phyloP scores from a whole-genome alignment of 257 asterid species.

The Scutellaria minor region DNA sequence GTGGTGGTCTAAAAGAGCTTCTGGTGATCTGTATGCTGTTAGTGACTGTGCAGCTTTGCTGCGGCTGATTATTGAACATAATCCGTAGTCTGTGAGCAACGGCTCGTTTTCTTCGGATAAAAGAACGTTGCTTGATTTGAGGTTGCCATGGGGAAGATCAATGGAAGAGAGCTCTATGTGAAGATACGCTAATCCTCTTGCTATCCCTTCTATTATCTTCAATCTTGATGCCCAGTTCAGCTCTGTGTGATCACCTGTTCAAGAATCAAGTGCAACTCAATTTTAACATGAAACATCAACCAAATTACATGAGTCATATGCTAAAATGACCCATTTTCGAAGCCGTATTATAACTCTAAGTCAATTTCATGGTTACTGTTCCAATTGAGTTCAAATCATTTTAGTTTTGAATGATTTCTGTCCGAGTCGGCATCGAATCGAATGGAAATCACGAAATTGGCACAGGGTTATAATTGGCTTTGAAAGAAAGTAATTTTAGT shows the following conservation, averaged over 20 bases:
- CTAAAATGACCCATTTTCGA: too few relatives aligned
- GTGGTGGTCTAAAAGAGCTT: conserved; percentile 44
- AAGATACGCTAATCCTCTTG: conserved; percentile 61
- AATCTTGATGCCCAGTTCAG: conserved; percentile 65
- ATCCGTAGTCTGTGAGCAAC: conserved; percentile 65
- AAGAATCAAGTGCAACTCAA: background rate
- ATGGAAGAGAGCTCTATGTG: conserved; percentile 53
- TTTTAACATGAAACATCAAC: too few relatives aligned
- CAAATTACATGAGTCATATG: too few relatives aligned
- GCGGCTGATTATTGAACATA: conserved; percentile 44
- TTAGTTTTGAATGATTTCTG: too few relatives aligned
- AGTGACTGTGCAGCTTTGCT: conserved; percentile 55
- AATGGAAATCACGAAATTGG: too few relatives aligned
- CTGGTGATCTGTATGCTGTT: conserved; percentile 72
- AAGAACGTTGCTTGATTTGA: conserved; percentile 83
- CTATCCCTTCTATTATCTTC: conserved; percentile 70
- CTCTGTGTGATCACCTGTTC: conserved; percentile 61
- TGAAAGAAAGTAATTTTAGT: too few relatives aligned
- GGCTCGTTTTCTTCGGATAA: conserved; percentile 58
- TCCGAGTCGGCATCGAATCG: too few relatives aligned
- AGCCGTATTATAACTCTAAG: too few relatives aligned
- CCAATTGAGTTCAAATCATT: too few relatives aligned
- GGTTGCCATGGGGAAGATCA: conserved; percentile 80
- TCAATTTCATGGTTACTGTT: too few relatives aligned
- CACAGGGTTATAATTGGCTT: too few relatives aligned